A percentile compares a stretch with the other conserved stretches of the same genome.
These are phyloP conservation scores for Carex littledalei DNA, from an alignment of 176 grass and related monocot genomes.

Conservation along the genomic window DNA sequence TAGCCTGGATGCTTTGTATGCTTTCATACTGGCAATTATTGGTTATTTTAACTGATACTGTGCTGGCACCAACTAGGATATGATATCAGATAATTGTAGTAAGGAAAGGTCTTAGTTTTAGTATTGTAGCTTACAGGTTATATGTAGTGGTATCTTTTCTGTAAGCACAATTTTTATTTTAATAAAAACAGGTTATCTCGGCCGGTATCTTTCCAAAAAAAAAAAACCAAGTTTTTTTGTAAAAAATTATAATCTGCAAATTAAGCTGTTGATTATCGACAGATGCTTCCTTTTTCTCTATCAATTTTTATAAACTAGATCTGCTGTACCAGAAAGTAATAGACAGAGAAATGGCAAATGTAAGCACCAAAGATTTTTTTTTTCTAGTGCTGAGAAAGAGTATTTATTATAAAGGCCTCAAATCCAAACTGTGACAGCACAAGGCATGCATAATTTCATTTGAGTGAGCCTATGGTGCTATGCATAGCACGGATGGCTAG, in stretches of 20 bases:
- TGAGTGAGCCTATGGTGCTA: too few species aligned
- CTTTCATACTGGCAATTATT: too few species aligned
- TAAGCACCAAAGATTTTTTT: not conserved
- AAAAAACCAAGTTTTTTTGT: too few species aligned
- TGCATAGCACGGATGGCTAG: too few species aligned
- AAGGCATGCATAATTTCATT: not conserved
- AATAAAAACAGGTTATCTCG: not conserved
- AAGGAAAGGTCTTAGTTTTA: not conserved
- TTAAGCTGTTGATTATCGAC: not conserved
- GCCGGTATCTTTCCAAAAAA: not conserved
- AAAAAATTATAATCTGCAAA: not conserved
- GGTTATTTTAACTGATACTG: too few species aligned
- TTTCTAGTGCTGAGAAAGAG: not conserved
- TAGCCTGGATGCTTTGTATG: too few species aligned
- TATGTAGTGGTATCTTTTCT: not conserved
- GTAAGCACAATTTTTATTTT: not conserved
- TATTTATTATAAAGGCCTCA: not conserved
- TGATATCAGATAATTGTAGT: too few species aligned
- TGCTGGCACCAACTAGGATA: too few species aligned
- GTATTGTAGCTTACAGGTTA: not conserved
- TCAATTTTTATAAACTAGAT: too few species aligned
- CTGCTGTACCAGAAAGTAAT: not conserved
- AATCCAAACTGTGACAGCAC: not conserved
- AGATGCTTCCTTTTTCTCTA: too few species aligned
- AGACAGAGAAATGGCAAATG: not conserved